Evolutionary conservation across 2,329 filamentous ascomycete species (phyloP).

Genomic region (Trichoderma atrobrunneum): DNA sequence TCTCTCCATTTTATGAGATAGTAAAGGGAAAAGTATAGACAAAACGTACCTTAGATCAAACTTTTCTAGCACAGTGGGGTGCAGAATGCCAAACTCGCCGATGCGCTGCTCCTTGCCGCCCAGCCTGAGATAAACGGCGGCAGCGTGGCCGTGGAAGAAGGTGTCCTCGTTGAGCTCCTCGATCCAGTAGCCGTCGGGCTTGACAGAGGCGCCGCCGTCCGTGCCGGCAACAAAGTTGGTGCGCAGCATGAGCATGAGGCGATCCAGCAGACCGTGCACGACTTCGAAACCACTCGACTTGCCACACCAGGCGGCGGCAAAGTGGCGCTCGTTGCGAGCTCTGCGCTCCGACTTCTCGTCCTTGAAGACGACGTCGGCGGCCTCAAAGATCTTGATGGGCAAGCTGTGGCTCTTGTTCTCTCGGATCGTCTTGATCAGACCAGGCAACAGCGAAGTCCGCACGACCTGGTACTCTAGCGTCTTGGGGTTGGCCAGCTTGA

Average conservation of each 20-base stretch:
- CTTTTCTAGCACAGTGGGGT: conserved; percentile 88
- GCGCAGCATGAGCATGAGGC: conserved; percentile 88
- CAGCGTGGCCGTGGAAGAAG: conserved; percentile 87
- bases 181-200: conserved; percentile 84
- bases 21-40: not conserved
- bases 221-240: conserved; percentile 75
- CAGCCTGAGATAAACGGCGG: conserved; percentile 75
- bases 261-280: conserved; percentile 90
- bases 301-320: conserved; percentile 93
- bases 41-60: conserved; percentile 74
- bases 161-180: conserved; percentile 87
- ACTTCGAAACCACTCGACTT: conserved; percentile 93
- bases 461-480: conserved; percentile 92
- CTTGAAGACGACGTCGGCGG: conserved; percentile 88
- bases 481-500: conserved; percentile 89
- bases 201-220: conserved; percentile 59
- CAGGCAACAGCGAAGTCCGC: conserved; percentile 79
- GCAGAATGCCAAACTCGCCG: conserved; percentile 89
- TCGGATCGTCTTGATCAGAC: conserved; percentile 86
- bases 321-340: conserved; percentile 89
- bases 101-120: conserved; percentile 72
- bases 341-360: conserved; percentile 78
- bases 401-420: conserved; percentile 89
- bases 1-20: not conserved
- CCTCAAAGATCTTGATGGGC: conserved; percentile 90